Conservation (phyloP, 2,329 filamentous ascomycete genomes). For the Apiospora saccharicola region DNA sequence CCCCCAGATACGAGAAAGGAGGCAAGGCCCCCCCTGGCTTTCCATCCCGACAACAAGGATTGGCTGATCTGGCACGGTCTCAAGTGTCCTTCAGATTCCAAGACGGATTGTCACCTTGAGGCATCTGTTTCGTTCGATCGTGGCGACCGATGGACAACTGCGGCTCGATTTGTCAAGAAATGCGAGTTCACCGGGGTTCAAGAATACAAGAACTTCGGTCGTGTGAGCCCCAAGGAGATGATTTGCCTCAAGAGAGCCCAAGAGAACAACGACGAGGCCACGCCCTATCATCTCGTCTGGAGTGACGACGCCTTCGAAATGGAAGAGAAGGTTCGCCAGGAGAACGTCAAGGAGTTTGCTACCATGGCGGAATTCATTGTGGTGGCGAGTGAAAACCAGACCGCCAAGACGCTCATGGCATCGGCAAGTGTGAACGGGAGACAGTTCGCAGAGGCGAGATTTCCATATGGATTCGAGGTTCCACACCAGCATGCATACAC, state of each 20-base stretch:
- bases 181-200: conserved; percentile 85
- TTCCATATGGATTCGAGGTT: conserved; percentile 85
- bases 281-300: conserved; percentile 73
- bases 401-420: conserved; percentile 74
- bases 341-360: conserved; percentile 83
- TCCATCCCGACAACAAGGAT: conserved; percentile 85
- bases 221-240: conserved; percentile 56
- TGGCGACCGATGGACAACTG: conserved; percentile 79
- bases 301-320: conserved; percentile 81
- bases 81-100: conserved; percentile 64
- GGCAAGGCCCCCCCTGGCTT: conserved; percentile 64
- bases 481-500: conserved; percentile 85
- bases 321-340: conserved; percentile 67
- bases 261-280: conserved; percentile 69
- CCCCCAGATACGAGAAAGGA: conserved; percentile 47
- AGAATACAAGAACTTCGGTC: conserved; percentile 58
- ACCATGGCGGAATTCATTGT: conserved; percentile 98
- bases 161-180: conserved; percentile 76
- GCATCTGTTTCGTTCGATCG: conserved; percentile 82
- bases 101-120: conserved; percentile 70
- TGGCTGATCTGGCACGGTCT: conserved; percentile 92
- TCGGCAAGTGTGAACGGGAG: conserved; percentile 86
- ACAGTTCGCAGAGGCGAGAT: conserved; percentile 82
- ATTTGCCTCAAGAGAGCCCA: conserved; percentile 69
- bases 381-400: conserved; percentile 77